These are phyloP conservation scores for Pythium volutum DNA, from an alignment of 352 stramenopile species.

Conservation along the genomic window DNA sequence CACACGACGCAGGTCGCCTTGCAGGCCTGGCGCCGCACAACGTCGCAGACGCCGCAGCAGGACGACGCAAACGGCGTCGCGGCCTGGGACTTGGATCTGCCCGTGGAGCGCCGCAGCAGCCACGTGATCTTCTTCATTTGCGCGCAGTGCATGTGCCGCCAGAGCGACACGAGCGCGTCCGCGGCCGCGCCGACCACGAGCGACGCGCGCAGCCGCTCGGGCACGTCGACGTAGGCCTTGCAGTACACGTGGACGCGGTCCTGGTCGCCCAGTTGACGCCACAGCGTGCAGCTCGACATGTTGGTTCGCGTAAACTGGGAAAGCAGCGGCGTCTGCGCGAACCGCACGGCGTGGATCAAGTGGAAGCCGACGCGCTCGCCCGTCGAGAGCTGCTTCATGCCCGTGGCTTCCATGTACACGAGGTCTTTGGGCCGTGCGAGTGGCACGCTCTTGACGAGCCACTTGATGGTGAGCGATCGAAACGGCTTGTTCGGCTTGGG, in stretches of 20 bases:
- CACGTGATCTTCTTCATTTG: conserved; percentile 74
- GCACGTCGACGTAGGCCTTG: conserved; percentile 44
- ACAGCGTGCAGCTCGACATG: conserved; percentile 54
- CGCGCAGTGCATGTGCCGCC: conserved; percentile 45
- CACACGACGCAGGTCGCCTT: conserved; percentile 22
- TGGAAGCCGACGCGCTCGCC: conserved; percentile 61
- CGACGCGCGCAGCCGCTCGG: conserved; percentile 33
- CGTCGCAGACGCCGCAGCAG: conserved; percentile 19
- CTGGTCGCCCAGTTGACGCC: conserved; percentile 33
- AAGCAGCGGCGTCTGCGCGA: conserved; percentile 42
- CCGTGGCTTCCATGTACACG: conserved; percentile 60
- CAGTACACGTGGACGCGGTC: conserved; percentile 31
- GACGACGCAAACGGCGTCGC: not conserved
- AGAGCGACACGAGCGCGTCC: conserved; percentile 36
- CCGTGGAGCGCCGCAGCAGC: conserved; percentile 25
- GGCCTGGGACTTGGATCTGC: not conserved
- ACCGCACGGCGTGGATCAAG: conserved; percentile 61
- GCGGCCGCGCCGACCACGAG: conserved; percentile 43
- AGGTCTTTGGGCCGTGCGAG: conserved; percentile 49
- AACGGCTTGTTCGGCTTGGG: conserved; percentile 52
- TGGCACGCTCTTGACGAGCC: conserved; percentile 49
- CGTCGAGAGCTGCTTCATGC: conserved; percentile 34
- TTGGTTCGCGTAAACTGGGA: conserved; percentile 36
- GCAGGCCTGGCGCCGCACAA: not conserved
- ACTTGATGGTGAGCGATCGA: conserved; percentile 57